A percentile compares a stretch with the other conserved stretches of the same genome.
These are phyloP conservation scores for Fusarium bactridioides DNA, from an alignment of 2,329 filamentous ascomycete genomes.

Conservation along the genomic window DNA sequence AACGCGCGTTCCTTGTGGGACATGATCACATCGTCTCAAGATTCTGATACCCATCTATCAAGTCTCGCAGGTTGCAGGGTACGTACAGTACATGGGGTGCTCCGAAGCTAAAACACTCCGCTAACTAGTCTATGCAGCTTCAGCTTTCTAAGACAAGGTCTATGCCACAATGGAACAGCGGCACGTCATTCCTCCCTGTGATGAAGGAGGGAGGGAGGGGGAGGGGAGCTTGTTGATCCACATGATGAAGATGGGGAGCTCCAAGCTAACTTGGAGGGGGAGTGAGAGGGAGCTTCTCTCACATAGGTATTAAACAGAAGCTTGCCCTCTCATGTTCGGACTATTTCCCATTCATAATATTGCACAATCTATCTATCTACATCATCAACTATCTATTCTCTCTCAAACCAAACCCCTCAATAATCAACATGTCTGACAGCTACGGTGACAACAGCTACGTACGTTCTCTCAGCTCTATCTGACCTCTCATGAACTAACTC, in stretches of 20 bases:
- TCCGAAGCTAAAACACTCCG: constrained; percentile 9
- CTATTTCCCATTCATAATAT: not conserved
- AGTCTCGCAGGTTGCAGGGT: constrained; percentile 1
- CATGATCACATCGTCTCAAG: constrained; percentile 8
- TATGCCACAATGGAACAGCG: constrained; percentile 28
- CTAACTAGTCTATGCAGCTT: constrained; percentile 10
- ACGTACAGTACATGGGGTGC: constrained; percentile 7
- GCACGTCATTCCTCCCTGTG: constrained; percentile 35
- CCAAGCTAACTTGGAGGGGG: constrained; percentile 4
- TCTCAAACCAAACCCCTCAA: not conserved
- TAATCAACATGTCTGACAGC: constrained; percentile 56
- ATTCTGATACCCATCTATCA: not conserved
- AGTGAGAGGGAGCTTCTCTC: constrained; percentile 15
- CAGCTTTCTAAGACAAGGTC: constrained; percentile 23
- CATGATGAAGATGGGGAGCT: constrained; percentile 14
- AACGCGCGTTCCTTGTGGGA: constrained; percentile 31
- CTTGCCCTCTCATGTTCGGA: constrained; percentile 7
- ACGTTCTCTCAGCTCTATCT: not conserved
- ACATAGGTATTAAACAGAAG: constrained; percentile 30
- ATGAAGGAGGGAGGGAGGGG: constrained; percentile 15
- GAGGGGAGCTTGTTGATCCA: constrained; percentile 20
- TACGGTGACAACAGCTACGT: constrained; percentile 48
- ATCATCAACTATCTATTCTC: not conserved
- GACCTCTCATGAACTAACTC: not conserved
- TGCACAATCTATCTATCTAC: not conserved